These are phyloP conservation scores for Periconia macrospinosa DNA, from an alignment of 2,329 filamentous ascomycete genomes.

Conservation along the genomic window DNA sequence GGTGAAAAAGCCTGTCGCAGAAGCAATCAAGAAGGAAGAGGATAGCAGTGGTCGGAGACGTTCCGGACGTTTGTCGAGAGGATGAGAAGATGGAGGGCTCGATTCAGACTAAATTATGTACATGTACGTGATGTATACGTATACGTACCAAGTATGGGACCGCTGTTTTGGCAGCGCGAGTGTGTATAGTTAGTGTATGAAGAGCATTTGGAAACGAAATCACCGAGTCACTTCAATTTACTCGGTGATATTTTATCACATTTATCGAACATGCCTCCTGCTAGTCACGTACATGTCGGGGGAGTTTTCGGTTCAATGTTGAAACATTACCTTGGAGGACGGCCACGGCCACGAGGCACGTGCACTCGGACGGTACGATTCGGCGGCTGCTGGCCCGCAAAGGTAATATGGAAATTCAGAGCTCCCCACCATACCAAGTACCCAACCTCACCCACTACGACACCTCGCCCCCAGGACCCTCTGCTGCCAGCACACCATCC, in stretches of 20 bases:
- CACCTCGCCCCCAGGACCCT: background rate
- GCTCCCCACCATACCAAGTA: conserved; percentile 35
- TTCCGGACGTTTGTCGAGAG: conserved; percentile 25
- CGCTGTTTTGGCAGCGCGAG: background rate
- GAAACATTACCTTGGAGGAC: too few relatives aligned
- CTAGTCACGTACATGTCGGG: too few relatives aligned
- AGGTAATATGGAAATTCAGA: conserved; percentile 29
- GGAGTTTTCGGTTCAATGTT: too few relatives aligned
- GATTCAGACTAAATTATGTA: too few relatives aligned
- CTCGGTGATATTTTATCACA: too few relatives aligned
- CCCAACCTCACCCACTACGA: conserved; percentile 6
- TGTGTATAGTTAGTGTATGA: background rate
- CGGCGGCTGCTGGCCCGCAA: conserved; percentile 7
- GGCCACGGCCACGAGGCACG: too few relatives aligned
- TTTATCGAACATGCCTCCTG: too few relatives aligned
- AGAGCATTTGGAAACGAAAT: background rate
- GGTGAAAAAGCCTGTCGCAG: conserved; percentile 10
- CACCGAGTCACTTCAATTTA: too few relatives aligned
- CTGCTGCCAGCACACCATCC: background rate
- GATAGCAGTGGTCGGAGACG: conserved; percentile 20
- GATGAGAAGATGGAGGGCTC: conserved; percentile 1
- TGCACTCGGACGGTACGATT: conserved; percentile 24
- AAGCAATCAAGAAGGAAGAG: conserved; percentile 12
- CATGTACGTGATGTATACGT: too few relatives aligned
- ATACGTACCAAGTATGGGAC: too few relatives aligned